phyloP scores from a whole-genome alignment of 352 stramenopile species.

The Phytophthora foliorum region DNA sequence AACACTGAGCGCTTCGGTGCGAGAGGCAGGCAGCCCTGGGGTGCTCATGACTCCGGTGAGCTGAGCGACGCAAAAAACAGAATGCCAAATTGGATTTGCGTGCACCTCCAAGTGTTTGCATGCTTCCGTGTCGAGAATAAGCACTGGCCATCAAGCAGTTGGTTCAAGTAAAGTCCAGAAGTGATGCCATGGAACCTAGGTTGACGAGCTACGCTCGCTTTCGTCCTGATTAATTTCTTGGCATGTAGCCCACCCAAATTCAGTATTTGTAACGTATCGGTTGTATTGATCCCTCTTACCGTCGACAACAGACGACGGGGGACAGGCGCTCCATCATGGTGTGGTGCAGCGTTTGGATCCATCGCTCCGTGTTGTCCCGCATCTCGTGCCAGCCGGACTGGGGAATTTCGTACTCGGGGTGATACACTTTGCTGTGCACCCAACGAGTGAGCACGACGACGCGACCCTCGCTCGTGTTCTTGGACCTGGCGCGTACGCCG shows the following conservation, averaged over 20 bases:
- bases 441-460: slow-evolving; percentile 49
- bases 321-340: slow-evolving; percentile 44
- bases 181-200: background rate
- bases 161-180: background rate
- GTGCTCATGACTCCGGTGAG: background rate
- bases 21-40: background rate
- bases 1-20: background rate
- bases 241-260: background rate
- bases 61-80: background rate
- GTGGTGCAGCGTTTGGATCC: slow-evolving; percentile 45
- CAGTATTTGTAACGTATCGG: background rate
- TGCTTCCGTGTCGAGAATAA: no score
- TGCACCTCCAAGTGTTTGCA: no score
- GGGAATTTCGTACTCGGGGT: slow-evolving; percentile 43
- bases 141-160: background rate
- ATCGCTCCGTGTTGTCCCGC: slow-evolving; percentile 44
- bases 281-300: slow-evolving; percentile 13
- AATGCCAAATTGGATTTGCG: background rate
- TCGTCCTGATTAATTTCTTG: no score
- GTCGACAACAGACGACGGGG: slow-evolving; percentile 37
- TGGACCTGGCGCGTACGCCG: slow-evolving; percentile 31
- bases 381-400: slow-evolving; percentile 44
- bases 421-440: slow-evolving; percentile 46
- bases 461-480: slow-evolving; percentile 32
- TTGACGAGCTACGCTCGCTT: background rate